Conservation (phyloP, 345 rosid genomes). For the Aegle marmelos region DNA sequence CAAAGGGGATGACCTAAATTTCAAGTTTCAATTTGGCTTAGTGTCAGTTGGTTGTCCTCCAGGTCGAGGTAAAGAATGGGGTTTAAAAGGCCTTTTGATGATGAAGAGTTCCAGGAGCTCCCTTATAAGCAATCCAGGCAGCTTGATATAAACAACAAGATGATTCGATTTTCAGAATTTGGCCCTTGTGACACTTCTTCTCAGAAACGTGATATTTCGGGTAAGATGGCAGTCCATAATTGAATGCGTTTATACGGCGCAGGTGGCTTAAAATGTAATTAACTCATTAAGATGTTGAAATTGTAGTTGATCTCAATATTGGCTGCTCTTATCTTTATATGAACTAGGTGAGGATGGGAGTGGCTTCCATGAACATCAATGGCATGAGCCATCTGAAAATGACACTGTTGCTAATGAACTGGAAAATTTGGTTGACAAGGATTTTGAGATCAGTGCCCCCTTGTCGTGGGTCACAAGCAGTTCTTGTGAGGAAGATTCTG, state of each 20-base stretch:
- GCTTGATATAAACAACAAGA: conserved; percentile 31
- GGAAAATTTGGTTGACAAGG: conserved; percentile 22
- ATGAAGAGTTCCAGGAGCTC: conserved; percentile 41
- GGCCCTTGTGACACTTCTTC: conserved; percentile 22
- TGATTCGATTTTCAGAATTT: conserved; percentile 23
- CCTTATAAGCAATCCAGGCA: conserved; percentile 45
- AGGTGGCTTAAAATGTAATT: neutral
- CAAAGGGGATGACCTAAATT: neutral
- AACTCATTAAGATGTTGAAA: neutral
- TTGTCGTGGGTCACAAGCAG: conserved; percentile 30
- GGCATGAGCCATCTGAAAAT: conserved; percentile 27
- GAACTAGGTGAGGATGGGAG: conserved; percentile 29
- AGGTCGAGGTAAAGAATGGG: conserved; percentile 36
- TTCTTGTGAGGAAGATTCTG: conserved; percentile 30
- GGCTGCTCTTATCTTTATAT: neutral
- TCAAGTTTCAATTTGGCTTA: neutral
- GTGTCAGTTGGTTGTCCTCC: conserved; percentile 12
- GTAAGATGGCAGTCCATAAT: conserved; percentile 21
- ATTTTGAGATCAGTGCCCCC: conserved; percentile 30
- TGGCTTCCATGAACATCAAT: conserved; percentile 20
- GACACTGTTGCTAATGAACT: conserved; percentile 21
- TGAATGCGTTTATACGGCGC: neutral
- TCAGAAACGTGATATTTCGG: conserved; percentile 19
- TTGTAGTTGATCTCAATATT: neutral
- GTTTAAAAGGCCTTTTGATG: conserved; percentile 48